These are phyloP conservation scores for Naumovozyma dairenensis DNA, from an alignment of 805 yeast genomes.

Conservation along the genomic window DNA sequence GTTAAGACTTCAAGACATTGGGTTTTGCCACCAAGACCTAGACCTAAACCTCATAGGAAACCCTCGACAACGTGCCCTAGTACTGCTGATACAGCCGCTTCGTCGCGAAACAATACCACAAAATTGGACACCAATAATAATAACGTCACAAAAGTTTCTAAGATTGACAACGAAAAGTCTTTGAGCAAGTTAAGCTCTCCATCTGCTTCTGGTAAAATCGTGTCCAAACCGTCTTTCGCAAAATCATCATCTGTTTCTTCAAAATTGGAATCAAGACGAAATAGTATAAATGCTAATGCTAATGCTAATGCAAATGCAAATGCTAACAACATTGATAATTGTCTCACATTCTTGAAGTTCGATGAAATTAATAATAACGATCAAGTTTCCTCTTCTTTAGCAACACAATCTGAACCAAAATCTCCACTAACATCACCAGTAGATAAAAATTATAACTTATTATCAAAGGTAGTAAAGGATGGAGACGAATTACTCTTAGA, in stretches of 20 bases:
- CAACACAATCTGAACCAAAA: too few species aligned
- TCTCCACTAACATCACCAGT: not conserved
- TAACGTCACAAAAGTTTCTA: constrained; percentile 1
- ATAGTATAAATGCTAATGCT: not conserved
- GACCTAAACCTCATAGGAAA: constrained; percentile 52
- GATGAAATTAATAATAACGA: too few species aligned
- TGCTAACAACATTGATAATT: too few species aligned
- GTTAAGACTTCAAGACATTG: constrained; percentile 62
- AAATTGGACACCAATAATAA: constrained; percentile 1
- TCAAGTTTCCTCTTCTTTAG: too few species aligned
- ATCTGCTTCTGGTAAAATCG: too few species aligned
- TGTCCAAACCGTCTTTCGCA: too few species aligned
- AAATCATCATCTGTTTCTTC: too few species aligned
- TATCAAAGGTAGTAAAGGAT: not conserved
- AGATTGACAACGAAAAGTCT: too few species aligned
- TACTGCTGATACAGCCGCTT: constrained; percentile 2
- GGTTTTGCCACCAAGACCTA: constrained; percentile 80
- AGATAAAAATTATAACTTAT: not conserved
- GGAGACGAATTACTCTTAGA: not conserved
- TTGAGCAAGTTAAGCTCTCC: constrained; percentile 1
- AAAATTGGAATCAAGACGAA: too few species aligned
- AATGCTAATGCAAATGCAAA: not conserved
- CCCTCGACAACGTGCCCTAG: not conserved
- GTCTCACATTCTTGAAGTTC: constrained; percentile 6
- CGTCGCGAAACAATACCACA: constrained; percentile 1